Conservation (phyloP, 2,329 filamentous ascomycete species). For the Aspergillus amoenus region DNA sequence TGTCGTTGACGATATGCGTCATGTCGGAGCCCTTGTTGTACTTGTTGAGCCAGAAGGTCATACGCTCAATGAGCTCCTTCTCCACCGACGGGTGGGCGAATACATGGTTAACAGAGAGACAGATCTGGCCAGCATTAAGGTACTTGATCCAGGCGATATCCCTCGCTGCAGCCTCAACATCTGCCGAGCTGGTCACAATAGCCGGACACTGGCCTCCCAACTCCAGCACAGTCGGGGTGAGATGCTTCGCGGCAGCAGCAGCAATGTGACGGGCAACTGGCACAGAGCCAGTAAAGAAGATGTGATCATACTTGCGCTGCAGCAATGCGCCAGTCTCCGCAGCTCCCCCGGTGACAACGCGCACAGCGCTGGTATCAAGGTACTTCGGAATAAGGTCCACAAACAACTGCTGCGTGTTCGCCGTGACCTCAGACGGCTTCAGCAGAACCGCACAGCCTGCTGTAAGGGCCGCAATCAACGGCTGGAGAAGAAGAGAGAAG, state of each 20-base stretch:
- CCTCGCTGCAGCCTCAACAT: constrained; percentile 46
- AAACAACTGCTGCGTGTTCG: constrained; percentile 38
- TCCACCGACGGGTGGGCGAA: constrained; percentile 44
- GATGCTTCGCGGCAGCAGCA: constrained; percentile 44
- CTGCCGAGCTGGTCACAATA: constrained; percentile 43
- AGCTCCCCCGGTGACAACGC: constrained; percentile 37
- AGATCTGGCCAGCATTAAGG: constrained; percentile 43
- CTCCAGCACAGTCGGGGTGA: constrained; percentile 48
- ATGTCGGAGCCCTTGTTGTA: constrained; percentile 22
- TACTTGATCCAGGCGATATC: constrained; percentile 46
- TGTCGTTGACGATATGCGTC: constrained; percentile 43
- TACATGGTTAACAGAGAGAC: constrained; percentile 42
- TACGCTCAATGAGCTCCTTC: constrained; percentile 36
- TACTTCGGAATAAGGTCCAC: constrained; percentile 43
- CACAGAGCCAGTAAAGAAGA: constrained; percentile 49
- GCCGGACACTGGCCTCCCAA: constrained; percentile 49
- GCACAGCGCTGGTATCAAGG: constrained; percentile 41
- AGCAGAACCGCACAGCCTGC: constrained; percentile 42
- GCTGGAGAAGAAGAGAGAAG: constrained; percentile 38
- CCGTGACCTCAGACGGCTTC: constrained; percentile 47
- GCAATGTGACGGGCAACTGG: constrained; percentile 40
- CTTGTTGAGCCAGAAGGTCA: constrained; percentile 34
- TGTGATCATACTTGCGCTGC: constrained; percentile 42
- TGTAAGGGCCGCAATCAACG: constrained; percentile 45
- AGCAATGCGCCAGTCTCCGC: constrained; percentile 40